phyloP scores from a whole-genome alignment of 129 eudicot species.

The Pseudognaphalium luteoalbum region DNA sequence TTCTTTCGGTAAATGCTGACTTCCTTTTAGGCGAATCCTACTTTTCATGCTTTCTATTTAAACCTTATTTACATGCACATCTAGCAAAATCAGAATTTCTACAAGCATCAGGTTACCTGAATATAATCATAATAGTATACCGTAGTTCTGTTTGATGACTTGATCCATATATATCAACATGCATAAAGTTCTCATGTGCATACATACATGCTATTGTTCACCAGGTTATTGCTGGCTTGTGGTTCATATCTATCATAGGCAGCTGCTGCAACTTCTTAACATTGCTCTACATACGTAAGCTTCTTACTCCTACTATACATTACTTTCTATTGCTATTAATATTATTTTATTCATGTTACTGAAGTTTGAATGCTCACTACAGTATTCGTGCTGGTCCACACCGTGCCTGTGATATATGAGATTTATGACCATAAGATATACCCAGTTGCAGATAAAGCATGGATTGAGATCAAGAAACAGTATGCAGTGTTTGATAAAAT shows the following conservation, averaged over 20 bases:
- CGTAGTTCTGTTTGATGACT: not conserved
- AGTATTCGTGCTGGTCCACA: slow-evolving; percentile 59
- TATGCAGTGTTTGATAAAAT: slow-evolving; percentile 73
- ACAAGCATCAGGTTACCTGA: too few relatives aligned
- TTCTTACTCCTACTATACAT: not conserved
- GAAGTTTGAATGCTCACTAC: slow-evolving; percentile 17
- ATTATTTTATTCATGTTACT: not conserved
- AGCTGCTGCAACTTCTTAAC: slow-evolving; percentile 81
- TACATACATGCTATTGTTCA: not conserved
- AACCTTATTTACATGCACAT: too few relatives aligned
- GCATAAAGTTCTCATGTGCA: not conserved
- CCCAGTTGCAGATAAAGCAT: slow-evolving; percentile 72
- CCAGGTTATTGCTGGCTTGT: slow-evolving; percentile 85
- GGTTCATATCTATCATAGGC: slow-evolving; percentile 80
- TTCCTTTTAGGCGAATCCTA: not conserved
- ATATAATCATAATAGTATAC: too few relatives aligned
- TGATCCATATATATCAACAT: not conserved
- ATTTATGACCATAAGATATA: slow-evolving; percentile 85
- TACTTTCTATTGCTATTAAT: not conserved
- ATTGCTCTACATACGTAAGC: slow-evolving; percentile 69
- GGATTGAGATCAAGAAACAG: slow-evolving; percentile 83
- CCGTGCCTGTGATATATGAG: slow-evolving; percentile 84
- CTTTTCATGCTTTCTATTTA: not conserved
- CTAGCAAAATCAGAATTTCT: too few relatives aligned
- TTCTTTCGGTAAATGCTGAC: slow-evolving; percentile 59